Percentiles rank a stretch among this genome's conserved stretches.
Evolutionary conservation across 2,329 filamentous ascomycete genomes (phyloP).

Genomic region (Botrytis pseudocinerea): DNA sequence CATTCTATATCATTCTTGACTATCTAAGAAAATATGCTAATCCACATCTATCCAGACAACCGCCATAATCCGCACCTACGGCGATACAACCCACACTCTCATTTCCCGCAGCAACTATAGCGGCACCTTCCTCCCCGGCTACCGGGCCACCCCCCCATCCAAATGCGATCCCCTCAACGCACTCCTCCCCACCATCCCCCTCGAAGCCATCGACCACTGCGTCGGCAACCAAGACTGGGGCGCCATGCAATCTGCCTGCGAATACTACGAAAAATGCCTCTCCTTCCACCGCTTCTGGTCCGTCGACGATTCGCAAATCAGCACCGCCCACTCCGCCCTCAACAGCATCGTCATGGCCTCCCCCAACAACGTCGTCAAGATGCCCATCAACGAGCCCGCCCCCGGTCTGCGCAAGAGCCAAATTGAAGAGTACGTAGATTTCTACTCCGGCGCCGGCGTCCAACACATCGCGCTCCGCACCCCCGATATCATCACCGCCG

Average conservation of each 20-base stretch:
- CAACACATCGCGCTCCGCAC: slow-evolving; percentile 93
- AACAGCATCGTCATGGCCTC: slow-evolving; percentile 89
- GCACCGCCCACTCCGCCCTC: slow-evolving; percentile 87
- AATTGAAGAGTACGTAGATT: slow-evolving; percentile 91
- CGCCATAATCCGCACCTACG: slow-evolving; percentile 87
- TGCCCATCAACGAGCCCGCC: slow-evolving; percentile 98
- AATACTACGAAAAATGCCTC: slow-evolving; percentile 80
- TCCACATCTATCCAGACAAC: slow-evolving; percentile 45
- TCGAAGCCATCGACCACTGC: slow-evolving; percentile 88
- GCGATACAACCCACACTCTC: slow-evolving; percentile 92
- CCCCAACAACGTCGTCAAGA: slow-evolving; percentile 84
- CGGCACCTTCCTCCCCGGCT: slow-evolving; percentile 83
- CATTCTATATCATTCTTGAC: neutral
- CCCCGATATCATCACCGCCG: slow-evolving; percentile 72
- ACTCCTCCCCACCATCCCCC: slow-evolving; percentile 61
- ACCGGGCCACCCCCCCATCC: slow-evolving; percentile 53
- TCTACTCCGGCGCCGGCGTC: slow-evolving; percentile 85
- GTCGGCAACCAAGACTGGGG: slow-evolving; percentile 97
- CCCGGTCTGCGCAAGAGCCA: slow-evolving; percentile 87
- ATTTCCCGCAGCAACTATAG: slow-evolving; percentile 70
- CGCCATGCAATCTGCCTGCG: slow-evolving; percentile 70
- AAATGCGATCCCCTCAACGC: slow-evolving; percentile 42
- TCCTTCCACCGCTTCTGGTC: slow-evolving; percentile 98
- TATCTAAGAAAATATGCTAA: neutral
- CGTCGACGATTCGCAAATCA: slow-evolving; percentile 90